These are phyloP conservation scores for Yarrowia sp. DNA, from an alignment of 805 yeast species.

Conservation along the genomic window DNA sequence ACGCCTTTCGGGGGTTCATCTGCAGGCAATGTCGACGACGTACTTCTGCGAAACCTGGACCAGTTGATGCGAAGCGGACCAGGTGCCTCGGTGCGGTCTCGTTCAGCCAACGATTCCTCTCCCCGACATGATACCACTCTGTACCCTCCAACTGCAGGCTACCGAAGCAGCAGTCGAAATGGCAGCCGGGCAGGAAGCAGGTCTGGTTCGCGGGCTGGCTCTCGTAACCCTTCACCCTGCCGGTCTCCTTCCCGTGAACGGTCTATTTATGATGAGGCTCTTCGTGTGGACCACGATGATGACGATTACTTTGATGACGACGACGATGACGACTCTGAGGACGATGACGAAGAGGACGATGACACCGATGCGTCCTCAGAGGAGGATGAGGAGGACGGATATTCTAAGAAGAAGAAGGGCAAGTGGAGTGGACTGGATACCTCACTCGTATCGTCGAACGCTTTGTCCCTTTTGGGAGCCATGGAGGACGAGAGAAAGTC, in stretches of 20 bases:
- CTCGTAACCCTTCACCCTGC: conserved; percentile 9
- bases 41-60: conserved; percentile 29
- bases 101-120: conserved; percentile 30
- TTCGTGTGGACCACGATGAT: conserved; percentile 39
- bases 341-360: conserved; percentile 61
- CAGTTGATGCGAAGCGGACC: conserved; percentile 36
- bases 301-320: conserved; percentile 40
- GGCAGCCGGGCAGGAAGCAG: conserved; percentile 35
- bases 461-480: conserved; percentile 32
- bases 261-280: conserved; percentile 15
- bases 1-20: conserved; percentile 27
- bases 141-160: conserved; percentile 22
- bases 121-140: conserved; percentile 22
- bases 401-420: conserved; percentile 51
- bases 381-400: conserved; percentile 59
- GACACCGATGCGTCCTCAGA: conserved; percentile 51
- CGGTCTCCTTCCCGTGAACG: conserved; percentile 27
- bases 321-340: conserved; percentile 59
- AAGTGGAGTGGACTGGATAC: conserved; percentile 40
- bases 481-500: conserved; percentile 34
- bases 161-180: conserved; percentile 40
- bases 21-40: conserved; percentile 28
- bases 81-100: conserved; percentile 26
- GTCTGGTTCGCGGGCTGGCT: conserved; percentile 30
- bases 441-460: conserved; percentile 31